Base-by-base conservation (phyloP, 2,329 filamentous ascomycete species). In the Sclerotinia trifoliorum region DNA sequence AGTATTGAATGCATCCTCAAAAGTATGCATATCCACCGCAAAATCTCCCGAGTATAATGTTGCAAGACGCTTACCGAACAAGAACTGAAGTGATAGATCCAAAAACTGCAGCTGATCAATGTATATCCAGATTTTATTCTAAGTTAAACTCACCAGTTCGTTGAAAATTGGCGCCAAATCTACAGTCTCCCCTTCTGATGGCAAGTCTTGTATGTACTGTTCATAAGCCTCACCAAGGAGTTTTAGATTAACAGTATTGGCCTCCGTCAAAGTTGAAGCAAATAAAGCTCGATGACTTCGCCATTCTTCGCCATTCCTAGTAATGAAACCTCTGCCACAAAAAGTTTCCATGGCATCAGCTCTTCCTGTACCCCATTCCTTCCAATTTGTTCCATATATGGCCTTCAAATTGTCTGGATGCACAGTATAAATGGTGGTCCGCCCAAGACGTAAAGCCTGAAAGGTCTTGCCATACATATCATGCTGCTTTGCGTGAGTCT, bases 251-350 rank as follows among this genome's bases (percentile, higher is more conserved):
- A 57, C n/a, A 24, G 44, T 35, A 44, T 49, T 65, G 3, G 39
- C 26, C 35, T 65, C 60, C 3, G 19, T 65, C 52, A 68, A 49
- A 11, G 44, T 48, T 52, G 65, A 52, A n/a, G n/a, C 42, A 29
- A 68, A 29, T 29, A 68, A n/a, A 44, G 21, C 15, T 44, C 60
- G 39, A 42, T 56, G 26, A 5, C 17, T 11, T 11, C 24, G 46
- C 66, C 66, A 68, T 51, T 65, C 60, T 19, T 68, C 51, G 1
- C 66, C 60, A 46, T 68, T 51, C 17, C 42, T 57, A 5, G 66
- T 68, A 2, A 68, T 11, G 42, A 68, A 68, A 13, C 66, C 66
- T 39, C 35, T 19, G 1, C 65, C 65, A 11, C 65, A 67, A 11
- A 67, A 67, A 6, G 49, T 39, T 21, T 57, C 66, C 61, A 64